Evolutionary conservation across 371 early-diverging fungal genomes (phyloP).

Genomic region (Mortierella sp.): DNA sequence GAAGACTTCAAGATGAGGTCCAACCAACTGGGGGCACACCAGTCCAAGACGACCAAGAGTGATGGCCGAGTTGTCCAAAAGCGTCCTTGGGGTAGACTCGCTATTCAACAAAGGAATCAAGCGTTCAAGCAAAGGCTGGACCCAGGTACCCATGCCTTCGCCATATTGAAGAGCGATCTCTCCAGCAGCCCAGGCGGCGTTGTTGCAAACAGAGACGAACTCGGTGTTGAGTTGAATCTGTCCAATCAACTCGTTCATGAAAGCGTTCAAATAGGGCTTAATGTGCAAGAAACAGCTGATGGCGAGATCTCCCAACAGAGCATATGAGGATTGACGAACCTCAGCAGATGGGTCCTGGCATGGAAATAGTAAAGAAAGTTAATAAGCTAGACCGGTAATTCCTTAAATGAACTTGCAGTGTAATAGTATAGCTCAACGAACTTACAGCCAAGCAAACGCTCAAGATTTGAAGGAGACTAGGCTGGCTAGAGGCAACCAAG

Average conservation of each 20-base stretch:
- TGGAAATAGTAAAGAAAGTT: not conserved
- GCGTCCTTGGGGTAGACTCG: constrained; percentile 73
- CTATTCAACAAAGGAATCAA: constrained; percentile 83
- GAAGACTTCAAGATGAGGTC: constrained; percentile 83
- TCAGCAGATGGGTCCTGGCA: constrained; percentile 79
- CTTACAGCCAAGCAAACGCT: constrained; percentile 83
- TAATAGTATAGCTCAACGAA: not conserved
- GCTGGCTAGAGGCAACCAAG: constrained; percentile 79
- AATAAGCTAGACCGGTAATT: not conserved
- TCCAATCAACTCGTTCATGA: constrained; percentile 82
- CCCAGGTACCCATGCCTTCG: constrained; percentile 63
- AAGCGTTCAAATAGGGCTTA: constrained; percentile 74
- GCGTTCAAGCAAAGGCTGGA: constrained; percentile 82
- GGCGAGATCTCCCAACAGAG: constrained; percentile 95
- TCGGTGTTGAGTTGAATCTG: constrained; percentile 76
- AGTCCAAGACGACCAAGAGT: constrained; percentile 93
- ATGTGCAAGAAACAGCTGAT: constrained; percentile 84
- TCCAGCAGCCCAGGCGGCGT: constrained; percentile 96
- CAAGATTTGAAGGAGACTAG: constrained; percentile 81
- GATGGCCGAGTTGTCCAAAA: constrained; percentile 95
- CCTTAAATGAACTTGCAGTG: not conserved
- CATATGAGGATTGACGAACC: constrained; percentile 93
- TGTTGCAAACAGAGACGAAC: constrained; percentile 85
- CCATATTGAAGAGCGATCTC: constrained; percentile 90
- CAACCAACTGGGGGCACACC: constrained; percentile 84